phyloP scores from a whole-genome alignment of 768 basidiomycete species.

The Serendipita sp. region DNA sequence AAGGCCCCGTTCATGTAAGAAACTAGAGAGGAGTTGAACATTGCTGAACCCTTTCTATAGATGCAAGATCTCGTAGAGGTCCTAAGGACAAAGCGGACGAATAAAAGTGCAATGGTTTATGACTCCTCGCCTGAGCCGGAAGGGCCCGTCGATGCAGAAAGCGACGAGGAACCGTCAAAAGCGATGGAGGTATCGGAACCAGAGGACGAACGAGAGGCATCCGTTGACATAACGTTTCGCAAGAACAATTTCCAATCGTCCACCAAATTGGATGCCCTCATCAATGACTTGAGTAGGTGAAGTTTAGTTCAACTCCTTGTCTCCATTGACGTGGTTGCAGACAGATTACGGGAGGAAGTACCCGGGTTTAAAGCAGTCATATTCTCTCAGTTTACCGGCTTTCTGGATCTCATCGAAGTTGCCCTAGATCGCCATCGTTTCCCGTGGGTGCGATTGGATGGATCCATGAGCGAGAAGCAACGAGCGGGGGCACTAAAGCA shows the following conservation, averaged over 20 bases:
- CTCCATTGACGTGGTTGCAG: conserved; percentile 20
- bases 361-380: conserved; percentile 71
- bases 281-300: conserved; percentile 49
- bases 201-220: conserved; percentile 6
- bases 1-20: conserved; percentile 47
- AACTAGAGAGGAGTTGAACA: not conserved
- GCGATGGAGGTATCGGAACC: conserved; percentile 14
- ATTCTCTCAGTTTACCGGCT: conserved; percentile 83
- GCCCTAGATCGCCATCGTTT: conserved; percentile 54
- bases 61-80: conserved; percentile 51
- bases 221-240: conserved; percentile 39
- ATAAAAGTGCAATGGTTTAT: not conserved
- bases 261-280: conserved; percentile 78
- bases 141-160: not conserved
- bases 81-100: conserved; percentile 21
- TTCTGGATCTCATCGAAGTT: conserved; percentile 65
- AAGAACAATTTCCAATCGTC: conserved; percentile 79
- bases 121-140: conserved; percentile 12
- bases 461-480: conserved; percentile 78
- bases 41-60: conserved; percentile 19
- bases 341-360: conserved; percentile 51
- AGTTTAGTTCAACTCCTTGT: not conserved
- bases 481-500: conserved; percentile 57
- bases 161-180: conserved; percentile 7
- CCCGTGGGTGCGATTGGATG: conserved; percentile 72